Percentiles rank a stretch among this genome's conserved stretches.
phyloP scores from a whole-genome alignment of 179 eudicot genomes.

The Sideroxylon spinosum region DNA sequence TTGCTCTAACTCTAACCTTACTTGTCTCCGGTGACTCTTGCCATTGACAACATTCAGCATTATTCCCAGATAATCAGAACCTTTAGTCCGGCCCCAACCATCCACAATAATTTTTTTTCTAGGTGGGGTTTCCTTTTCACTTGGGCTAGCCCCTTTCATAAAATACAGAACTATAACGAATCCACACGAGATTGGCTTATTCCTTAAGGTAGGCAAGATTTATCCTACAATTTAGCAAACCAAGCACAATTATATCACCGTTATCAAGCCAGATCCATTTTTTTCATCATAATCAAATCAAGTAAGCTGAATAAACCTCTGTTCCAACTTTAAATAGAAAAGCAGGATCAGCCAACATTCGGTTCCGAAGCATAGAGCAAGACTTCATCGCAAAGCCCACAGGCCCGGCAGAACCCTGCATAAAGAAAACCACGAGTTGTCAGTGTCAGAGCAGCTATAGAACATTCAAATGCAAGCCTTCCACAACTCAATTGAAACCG shows the following conservation, averaged over 20 bases:
- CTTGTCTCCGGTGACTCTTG: too few relatives aligned
- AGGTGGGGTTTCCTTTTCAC: too few relatives aligned
- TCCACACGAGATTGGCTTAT: background rate
- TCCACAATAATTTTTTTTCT: too few relatives aligned
- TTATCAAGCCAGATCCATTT: background rate
- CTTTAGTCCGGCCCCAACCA: too few relatives aligned
- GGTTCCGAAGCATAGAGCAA: slow-evolving; percentile 64
- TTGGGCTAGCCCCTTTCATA: too few relatives aligned
- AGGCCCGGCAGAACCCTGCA: slow-evolving; percentile 58
- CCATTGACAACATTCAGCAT: too few relatives aligned
- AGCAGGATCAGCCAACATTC: slow-evolving; percentile 87
- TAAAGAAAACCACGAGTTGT: background rate
- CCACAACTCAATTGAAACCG: background rate
- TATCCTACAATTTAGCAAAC: background rate
- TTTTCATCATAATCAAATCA: background rate
- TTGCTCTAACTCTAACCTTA: too few relatives aligned
- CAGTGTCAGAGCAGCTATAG: background rate
- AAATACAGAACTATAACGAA: background rate
- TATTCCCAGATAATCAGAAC: too few relatives aligned
- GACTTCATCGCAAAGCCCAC: slow-evolving; percentile 61
- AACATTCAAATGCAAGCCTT: background rate
- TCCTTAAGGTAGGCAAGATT: background rate
- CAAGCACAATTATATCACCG: background rate
- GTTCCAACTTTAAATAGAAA: slow-evolving; percentile 89
- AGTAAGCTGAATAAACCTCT: slow-evolving; percentile 46